Evolutionary conservation across 2,329 filamentous ascomycete species (phyloP).

Genomic region (Thielaviopsis musarum): DNA sequence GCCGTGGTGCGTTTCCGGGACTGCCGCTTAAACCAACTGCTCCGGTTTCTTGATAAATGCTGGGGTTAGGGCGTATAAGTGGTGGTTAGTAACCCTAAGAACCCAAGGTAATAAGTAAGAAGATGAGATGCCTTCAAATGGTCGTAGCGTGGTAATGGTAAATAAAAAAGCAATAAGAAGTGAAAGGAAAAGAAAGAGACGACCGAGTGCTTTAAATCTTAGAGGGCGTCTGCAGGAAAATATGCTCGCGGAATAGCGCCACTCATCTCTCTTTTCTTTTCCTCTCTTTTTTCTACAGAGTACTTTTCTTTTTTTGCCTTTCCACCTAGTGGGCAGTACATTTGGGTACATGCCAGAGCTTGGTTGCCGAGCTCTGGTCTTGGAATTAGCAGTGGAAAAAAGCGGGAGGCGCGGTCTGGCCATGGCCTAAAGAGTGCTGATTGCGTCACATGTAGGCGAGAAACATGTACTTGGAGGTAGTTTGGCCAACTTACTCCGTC

Average conservation of each 20-base stretch:
- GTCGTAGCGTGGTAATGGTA: not conserved
- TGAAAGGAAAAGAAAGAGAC: not conserved
- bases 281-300: not conserved
- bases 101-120: not conserved
- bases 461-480: not conserved
- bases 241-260: not conserved
- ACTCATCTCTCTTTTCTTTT: not conserved
- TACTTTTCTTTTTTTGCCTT: not conserved
- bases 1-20: not conserved
- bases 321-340: not conserved
- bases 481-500: not conserved
- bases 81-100: not conserved
- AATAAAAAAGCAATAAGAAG: not conserved
- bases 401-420: conserved; percentile 34
- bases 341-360: not conserved
- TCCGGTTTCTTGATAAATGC: not conserved
- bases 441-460: conserved; percentile 17
- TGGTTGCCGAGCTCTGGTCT: not conserved
- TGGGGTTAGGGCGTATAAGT: not conserved
- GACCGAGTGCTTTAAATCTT: not conserved
- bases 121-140: not conserved
- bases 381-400: not conserved
- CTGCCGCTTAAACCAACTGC: not conserved
- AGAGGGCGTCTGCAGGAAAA: not conserved
- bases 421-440: conserved; percentile 33